Evolutionary conservation across 495 filamentous ascomycete species (phyloP).

Genomic region (Aspergillus mulundensis): DNA sequence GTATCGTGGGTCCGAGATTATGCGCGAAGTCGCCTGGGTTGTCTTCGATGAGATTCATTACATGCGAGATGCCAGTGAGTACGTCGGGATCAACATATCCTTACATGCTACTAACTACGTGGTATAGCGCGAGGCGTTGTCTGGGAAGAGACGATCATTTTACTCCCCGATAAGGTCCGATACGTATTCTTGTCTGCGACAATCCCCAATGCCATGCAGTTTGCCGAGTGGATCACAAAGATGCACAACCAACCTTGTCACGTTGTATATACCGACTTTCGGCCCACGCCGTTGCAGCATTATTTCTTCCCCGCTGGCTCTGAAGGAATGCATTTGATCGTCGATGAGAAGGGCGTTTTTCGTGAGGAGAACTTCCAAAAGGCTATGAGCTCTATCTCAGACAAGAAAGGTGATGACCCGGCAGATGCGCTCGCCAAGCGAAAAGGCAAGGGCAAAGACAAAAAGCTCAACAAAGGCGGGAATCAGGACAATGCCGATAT

Average conservation of each 20-base stretch:
- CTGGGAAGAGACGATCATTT: constrained; percentile 98
- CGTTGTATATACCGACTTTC: constrained; percentile 97
- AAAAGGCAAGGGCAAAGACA: constrained; percentile 85
- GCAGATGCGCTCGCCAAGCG: constrained; percentile 70
- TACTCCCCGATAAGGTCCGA: constrained; percentile 94
- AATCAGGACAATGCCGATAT: constrained; percentile 75
- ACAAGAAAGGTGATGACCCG: constrained; percentile 80
- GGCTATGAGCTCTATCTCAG: constrained; percentile 85
- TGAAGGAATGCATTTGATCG: constrained; percentile 89
- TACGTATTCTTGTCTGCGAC: constrained; percentile 98
- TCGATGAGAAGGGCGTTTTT: constrained; percentile 94
- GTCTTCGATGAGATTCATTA: constrained; percentile 99
- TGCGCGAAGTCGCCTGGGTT: constrained; percentile 98
- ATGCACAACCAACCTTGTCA: constrained; percentile 96
- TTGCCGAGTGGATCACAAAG: constrained; percentile 97
- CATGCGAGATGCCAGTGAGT: constrained; percentile 76
- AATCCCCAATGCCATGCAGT: constrained; percentile 99
- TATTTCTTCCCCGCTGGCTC: constrained; percentile 95
- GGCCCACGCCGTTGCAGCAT: constrained; percentile 92
- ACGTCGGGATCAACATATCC: background rate
- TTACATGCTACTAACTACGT: constrained; percentile 11
- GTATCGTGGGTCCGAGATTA: constrained; percentile 96
- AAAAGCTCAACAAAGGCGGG: constrained; percentile 83
- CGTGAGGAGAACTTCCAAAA: constrained; percentile 95
- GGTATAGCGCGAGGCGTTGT: constrained; percentile 77